These are phyloP conservation scores for Cutaneotrichosporon spelunceum DNA, from an alignment of 1,284 basidiomycete species.

Conservation along the genomic window DNA sequence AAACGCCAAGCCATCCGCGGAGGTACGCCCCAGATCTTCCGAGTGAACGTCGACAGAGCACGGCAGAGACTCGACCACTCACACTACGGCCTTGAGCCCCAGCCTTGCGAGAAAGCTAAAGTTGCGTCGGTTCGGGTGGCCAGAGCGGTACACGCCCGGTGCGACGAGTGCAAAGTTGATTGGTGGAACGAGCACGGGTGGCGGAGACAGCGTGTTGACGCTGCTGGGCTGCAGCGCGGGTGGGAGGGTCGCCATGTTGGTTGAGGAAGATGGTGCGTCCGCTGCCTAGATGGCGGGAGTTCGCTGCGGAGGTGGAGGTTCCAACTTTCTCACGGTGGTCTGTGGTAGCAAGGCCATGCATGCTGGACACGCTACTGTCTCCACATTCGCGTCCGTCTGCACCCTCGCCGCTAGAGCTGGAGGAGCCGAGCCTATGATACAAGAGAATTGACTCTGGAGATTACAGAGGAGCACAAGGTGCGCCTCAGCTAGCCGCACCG, in stretches of 20 bases:
- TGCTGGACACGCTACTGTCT: not conserved
- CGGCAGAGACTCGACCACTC: conserved; percentile 10
- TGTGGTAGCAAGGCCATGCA: not conserved
- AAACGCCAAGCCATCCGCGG: not conserved
- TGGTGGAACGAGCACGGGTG: conserved; percentile 46
- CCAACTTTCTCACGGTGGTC: not conserved
- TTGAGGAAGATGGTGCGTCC: not conserved
- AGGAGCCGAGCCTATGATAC: not conserved
- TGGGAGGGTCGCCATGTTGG: conserved; percentile 18
- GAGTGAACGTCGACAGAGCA: not conserved
- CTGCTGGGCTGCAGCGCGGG: conserved; percentile 18
- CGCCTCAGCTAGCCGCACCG: not conserved
- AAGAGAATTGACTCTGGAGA: not conserved
- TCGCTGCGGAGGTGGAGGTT: not conserved
- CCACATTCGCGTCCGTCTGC: not conserved
- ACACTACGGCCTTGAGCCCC: conserved; percentile 48
- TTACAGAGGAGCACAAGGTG: not conserved
- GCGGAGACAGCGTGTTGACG: conserved; percentile 15
- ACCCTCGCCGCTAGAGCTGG: not conserved
- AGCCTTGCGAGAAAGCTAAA: conserved; percentile 46
- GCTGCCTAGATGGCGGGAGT: not conserved
- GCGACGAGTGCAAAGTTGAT: conserved; percentile 53
- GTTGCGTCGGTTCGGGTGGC: conserved; percentile 51
- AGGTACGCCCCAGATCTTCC: not conserved
- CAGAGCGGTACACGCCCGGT: conserved; percentile 46